Evolutionary conservation across 176 grass and related monocot genomes (phyloP).

Genomic region (Aegilops longissima): DNA sequence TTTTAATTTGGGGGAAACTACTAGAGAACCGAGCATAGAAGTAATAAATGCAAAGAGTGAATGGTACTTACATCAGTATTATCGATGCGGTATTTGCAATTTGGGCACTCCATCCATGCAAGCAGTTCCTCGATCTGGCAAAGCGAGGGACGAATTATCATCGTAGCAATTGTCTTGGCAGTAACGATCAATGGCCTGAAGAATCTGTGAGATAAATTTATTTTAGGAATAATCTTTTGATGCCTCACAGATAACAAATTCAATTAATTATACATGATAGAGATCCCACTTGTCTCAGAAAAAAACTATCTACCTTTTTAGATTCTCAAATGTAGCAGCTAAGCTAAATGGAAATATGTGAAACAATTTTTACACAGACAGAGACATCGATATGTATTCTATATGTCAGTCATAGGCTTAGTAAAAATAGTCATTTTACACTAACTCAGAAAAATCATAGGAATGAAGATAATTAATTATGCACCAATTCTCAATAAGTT

Average conservation of each 20-base stretch:
- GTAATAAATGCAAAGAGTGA: not conserved
- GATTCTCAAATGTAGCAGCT: not conserved
- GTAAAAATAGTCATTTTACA: not conserved
- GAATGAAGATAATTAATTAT: not conserved
- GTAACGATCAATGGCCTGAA: conserved; percentile 71
- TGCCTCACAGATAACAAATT: not conserved
- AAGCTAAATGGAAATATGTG: not conserved
- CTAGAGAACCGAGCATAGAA: not conserved
- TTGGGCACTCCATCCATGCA: conserved; percentile 53
- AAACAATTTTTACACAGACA: not conserved
- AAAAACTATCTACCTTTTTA: not conserved
- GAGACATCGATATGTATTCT: not conserved
- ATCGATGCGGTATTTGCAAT: conserved; percentile 50
- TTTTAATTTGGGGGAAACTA: too few relatives aligned
- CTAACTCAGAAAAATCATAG: not conserved
- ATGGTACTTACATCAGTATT: conserved; percentile 61
- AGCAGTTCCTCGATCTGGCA: conserved; percentile 45
- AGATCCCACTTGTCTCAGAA: not conserved
- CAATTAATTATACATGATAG: not conserved
- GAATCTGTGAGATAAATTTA: not conserved
- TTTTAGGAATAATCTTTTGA: not conserved
- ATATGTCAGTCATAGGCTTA: too few relatives aligned
- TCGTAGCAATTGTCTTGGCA: conserved; percentile 44
- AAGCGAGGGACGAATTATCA: conserved; percentile 27
- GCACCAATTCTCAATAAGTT: not conserved